Conservation (phyloP, 805 yeast species). For the Candida xyloterini region DNA sequence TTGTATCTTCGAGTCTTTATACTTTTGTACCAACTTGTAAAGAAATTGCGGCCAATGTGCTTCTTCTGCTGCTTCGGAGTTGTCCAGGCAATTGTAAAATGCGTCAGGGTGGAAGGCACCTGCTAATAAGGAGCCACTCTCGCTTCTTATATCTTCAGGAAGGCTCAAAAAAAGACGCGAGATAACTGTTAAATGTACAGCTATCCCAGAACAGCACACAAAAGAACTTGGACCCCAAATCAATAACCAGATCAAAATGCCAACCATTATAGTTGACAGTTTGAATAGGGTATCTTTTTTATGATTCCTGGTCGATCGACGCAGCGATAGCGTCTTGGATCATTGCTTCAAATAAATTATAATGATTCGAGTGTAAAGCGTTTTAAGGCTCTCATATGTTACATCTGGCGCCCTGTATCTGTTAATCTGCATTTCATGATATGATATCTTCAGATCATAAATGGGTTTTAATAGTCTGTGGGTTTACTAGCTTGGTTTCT, state of each 20-base stretch:
- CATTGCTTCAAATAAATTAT: background rate
- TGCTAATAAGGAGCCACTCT: slow-evolving; percentile 39
- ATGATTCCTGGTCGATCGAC: slow-evolving; percentile 4
- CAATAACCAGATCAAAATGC: background rate
- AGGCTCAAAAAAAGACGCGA: slow-evolving; percentile 31
- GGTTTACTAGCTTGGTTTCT: slow-evolving; percentile 28
- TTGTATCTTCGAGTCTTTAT: slow-evolving; percentile 17
- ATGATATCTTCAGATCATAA: background rate
- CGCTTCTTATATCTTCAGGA: slow-evolving; percentile 33
- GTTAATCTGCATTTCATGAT: background rate
- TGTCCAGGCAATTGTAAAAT: slow-evolving; percentile 56
- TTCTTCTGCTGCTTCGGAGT: slow-evolving; percentile 52
- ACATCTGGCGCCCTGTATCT: background rate
- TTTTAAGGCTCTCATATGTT: background rate
- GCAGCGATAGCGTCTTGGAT: background rate
- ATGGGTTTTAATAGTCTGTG: slow-evolving; percentile 23
- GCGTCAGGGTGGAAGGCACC: slow-evolving; percentile 74
- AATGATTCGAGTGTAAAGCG: background rate
- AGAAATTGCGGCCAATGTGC: slow-evolving; percentile 73
- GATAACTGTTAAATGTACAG: slow-evolving; percentile 37
- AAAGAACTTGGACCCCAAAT: background rate
- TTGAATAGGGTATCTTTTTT: background rate
- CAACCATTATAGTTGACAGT: background rate
- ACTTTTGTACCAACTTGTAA: slow-evolving; percentile 42
- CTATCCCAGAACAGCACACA: slow-evolving; percentile 25